A percentile compares a stretch with the other conserved stretches of the same genome.
Conservation (phyloP, 495 filamentous ascomycete genomes). For the Lasiosphaeriaceae sp. region DNA sequence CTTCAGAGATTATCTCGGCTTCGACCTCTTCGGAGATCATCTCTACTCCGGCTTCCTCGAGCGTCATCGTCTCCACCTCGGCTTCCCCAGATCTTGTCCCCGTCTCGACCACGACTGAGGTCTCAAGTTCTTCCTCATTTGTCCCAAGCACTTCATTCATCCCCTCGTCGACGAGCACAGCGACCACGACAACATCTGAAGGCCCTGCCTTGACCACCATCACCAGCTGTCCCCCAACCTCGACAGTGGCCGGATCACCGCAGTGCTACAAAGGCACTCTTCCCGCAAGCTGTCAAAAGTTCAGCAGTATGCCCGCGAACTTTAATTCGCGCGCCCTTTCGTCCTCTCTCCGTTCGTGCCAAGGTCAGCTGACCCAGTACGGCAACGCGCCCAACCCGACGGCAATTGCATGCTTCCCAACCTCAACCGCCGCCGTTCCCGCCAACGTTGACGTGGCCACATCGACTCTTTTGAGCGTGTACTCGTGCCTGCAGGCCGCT, state of each 20-base stretch:
- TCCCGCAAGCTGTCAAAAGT: not conserved
- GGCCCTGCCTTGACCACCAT: slow-evolving; percentile 5
- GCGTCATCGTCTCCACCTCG: not conserved
- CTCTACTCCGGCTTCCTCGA: not conserved
- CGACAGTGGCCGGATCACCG: not conserved
- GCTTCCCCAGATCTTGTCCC: not conserved
- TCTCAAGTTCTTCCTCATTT: not conserved
- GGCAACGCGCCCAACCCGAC: slow-evolving; percentile 2
- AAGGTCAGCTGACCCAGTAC: not conserved
- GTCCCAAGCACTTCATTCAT: not conserved
- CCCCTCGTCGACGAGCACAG: not conserved
- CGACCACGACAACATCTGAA: slow-evolving; percentile 2
- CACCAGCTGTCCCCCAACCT: slow-evolving; percentile 3
- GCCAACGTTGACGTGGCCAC: not conserved
- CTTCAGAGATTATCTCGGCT: not conserved
- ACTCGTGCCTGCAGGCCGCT: slow-evolving; percentile 3
- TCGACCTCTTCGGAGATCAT: not conserved
- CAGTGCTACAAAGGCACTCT: slow-evolving; percentile 4
- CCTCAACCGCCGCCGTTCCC: not conserved
- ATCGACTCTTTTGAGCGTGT: slow-evolving; percentile 5
- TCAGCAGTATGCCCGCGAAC: slow-evolving; percentile 2
- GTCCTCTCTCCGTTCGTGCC: not conserved
- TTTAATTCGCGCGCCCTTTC: slow-evolving; percentile 4
- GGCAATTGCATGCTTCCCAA: slow-evolving; percentile 6
- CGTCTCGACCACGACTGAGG: not conserved